A percentile compares a stretch with the other conserved stretches of the same genome.
These are phyloP conservation scores for Miscanthus lutarioriparius DNA, from an alignment of 176 grass and related monocot genomes.

Conservation along the genomic window DNA sequence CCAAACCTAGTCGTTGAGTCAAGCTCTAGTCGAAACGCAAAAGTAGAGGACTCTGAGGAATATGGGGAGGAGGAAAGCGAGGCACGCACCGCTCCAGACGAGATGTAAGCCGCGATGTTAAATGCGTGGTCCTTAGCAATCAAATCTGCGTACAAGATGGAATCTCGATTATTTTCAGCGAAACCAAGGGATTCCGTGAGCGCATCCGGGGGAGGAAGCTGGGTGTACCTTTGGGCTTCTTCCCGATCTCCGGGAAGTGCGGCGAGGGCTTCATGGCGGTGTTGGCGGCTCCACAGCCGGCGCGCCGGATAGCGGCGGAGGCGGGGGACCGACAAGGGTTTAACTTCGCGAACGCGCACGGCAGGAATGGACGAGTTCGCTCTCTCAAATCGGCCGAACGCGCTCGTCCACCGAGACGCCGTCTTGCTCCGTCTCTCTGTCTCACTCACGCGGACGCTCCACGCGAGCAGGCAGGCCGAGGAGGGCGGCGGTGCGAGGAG, in stretches of 20 bases:
- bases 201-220: neutral
- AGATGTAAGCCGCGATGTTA: conserved; percentile 69
- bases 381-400: neutral
- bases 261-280: conserved; percentile 65
- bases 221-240: conserved; percentile 70
- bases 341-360: neutral
- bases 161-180: conserved; percentile 7
- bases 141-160: conserved; percentile 48
- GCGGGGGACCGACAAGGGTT: conserved; percentile 1
- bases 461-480: neutral
- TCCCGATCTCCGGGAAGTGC: conserved; percentile 71
- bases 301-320: conserved; percentile 10
- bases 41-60: conserved; percentile 9
- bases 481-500: neutral
- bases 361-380: neutral
- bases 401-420: neutral
- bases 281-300: conserved; percentile 30
- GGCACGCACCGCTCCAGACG: conserved; percentile 49
- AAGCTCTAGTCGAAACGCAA: neutral
- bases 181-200: neutral
- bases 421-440: neutral
- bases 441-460: neutral
- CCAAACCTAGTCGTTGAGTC: neutral
- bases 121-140: conserved; percentile 72
- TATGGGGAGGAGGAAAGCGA: neutral